Evolutionary conservation across 2,329 filamentous ascomycete species (phyloP), one percentile per base, ranked within the genome.

Genomic region (Arthrinium puccinioides): DNA sequence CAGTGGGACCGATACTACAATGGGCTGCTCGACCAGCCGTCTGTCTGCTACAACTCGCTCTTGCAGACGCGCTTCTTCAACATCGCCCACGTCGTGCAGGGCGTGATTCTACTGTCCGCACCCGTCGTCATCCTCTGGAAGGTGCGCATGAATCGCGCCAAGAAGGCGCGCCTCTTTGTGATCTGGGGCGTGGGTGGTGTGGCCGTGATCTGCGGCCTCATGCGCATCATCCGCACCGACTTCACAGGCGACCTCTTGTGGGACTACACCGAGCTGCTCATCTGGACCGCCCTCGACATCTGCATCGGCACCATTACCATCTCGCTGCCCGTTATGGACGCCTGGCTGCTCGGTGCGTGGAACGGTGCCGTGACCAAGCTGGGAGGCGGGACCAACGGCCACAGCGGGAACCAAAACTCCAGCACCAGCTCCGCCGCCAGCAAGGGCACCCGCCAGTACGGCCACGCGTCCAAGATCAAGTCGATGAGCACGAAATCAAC

Each of bases 111-210:
- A 2, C 44, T 62, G n/a, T 28, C 46, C 3, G 53, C 56, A 0
- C 59, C 60, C 3, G 40, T 62, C 6, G 50, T 59, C n/a, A 53
- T 62, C 2, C 40, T 62, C 5, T 61, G 53, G 55, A 53, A 52
- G 23, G 50, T 62, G 2, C 43, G 44, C 10, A 59, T 62, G 48
- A 43, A 49, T 1, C 44, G 37, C 19, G 36, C 35, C 6, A 59
- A 52, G 21, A 62, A 60, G 34, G 24, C 46, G 10, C 47, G 57
- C 6, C 44, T 62, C 3, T 56, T 52, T 32, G 21, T 53, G 15
- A 49, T 61, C 21, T 62, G 60, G 48, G 47, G 40, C 9, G 47
- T 54, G 19, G 57, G 60, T 9, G 45, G 48, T 9, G 38, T 60
- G 24, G 50, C 52, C 20, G 54, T 55, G 24, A 39, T 61, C 25